phyloP scores from a whole-genome alignment of 805 yeast genomes.

The Maudiozyma barnettii region DNA sequence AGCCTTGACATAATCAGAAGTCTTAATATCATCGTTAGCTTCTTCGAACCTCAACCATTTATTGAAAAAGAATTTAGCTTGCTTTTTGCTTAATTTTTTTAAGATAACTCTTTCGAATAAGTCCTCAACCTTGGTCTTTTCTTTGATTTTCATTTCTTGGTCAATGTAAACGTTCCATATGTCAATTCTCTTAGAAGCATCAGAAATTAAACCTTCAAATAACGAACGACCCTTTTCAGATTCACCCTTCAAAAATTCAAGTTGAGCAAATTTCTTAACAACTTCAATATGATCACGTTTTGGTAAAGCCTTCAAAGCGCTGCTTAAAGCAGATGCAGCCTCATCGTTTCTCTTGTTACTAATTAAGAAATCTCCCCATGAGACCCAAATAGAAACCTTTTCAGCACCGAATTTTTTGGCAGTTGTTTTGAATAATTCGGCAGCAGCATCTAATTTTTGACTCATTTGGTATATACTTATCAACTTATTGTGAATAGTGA shows the following conservation, averaged over 20 bases:
- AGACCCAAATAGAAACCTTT: conserved; percentile 64
- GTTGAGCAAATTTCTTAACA: conserved; percentile 79
- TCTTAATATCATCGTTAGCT: conserved; percentile 53
- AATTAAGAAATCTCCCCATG: conserved; percentile 67
- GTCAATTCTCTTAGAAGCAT: conserved; percentile 86
- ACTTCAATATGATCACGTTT: conserved; percentile 68
- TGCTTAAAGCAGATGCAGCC: conserved; percentile 66
- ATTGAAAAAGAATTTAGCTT: conserved; percentile 88
- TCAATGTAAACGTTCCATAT: conserved; percentile 93
- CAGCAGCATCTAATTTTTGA: conserved; percentile 65
- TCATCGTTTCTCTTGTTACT: conserved; percentile 45
- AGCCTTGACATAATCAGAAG: conserved; percentile 77
- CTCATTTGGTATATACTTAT: conserved; percentile 66
- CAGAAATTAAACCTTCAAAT: conserved; percentile 83
- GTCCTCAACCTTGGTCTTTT: conserved; percentile 59
- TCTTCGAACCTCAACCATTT: conserved; percentile 86
- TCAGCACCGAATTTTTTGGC: conserved; percentile 72
- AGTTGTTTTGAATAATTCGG: conserved; percentile 52
- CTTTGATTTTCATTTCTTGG: conserved; percentile 71
- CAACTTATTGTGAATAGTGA: conserved; percentile 69
- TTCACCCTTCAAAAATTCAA: conserved; percentile 82
- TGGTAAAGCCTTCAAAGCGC: conserved; percentile 61
- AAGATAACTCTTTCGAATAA: conserved; percentile 72
- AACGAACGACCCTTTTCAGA: conserved; percentile 90
- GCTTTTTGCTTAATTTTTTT: conserved; percentile 66